phyloP scores from a whole-genome alignment of 2,329 filamentous ascomycete species.

The Diplodia sapinea region DNA sequence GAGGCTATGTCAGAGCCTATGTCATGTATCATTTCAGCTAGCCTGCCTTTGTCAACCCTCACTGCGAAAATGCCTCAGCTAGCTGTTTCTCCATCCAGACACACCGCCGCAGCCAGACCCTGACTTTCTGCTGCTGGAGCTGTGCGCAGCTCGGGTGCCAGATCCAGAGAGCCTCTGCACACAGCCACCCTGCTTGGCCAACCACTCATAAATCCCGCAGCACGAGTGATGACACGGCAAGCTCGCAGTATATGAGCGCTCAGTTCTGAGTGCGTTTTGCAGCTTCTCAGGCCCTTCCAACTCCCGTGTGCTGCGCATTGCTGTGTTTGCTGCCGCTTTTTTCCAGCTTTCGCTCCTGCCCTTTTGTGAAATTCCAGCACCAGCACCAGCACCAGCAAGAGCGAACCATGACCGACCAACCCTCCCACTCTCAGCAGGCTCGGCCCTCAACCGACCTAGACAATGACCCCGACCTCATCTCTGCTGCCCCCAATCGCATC shows the following conservation, averaged over 20 bases:
- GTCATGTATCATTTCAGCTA: slow-evolving; percentile 26
- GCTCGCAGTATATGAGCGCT: slow-evolving; percentile 1
- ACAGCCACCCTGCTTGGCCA: slow-evolving; percentile 7
- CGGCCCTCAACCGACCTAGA: neutral
- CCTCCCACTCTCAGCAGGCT: neutral
- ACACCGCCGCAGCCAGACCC: slow-evolving; percentile 6
- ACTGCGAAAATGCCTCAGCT: slow-evolving; percentile 23
- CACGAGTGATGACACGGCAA: neutral
- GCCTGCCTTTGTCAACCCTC: slow-evolving; percentile 15
- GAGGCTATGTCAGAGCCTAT: slow-evolving; percentile 11
- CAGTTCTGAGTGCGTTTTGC: no score
- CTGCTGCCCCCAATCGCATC: slow-evolving; percentile 33
- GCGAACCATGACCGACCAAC: slow-evolving; percentile 2
- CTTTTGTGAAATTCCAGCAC: neutral
- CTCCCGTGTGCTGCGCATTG: neutral
- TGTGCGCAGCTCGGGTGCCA: no score
- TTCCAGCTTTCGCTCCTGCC: neutral
- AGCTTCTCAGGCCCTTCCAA: neutral
- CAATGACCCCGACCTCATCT: slow-evolving; percentile 12
- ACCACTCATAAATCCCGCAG: slow-evolving; percentile 9
- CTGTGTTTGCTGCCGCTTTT: neutral
- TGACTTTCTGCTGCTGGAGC: no score
- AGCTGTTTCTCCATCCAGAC: slow-evolving; percentile 8
- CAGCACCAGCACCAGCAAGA: neutral
- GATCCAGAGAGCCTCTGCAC: neutral